Base-by-base conservation (phyloP, 83 land plant species). In the Thuja plicata region DNA sequence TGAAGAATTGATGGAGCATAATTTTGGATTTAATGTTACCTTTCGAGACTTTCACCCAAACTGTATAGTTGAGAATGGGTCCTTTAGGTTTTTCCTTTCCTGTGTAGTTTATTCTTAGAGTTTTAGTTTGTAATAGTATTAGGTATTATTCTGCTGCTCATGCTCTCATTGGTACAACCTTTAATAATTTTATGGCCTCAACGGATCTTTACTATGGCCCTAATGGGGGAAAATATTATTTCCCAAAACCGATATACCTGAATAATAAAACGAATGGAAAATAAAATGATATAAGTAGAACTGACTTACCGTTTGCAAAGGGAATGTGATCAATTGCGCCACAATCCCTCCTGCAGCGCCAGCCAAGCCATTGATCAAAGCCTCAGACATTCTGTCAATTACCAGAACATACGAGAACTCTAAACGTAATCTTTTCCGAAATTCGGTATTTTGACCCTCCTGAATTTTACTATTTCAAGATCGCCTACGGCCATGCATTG, bases 301-400 rank as follows among this genome's bases (percentile, higher is more conserved):
- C 21, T 35, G 43, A 19, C 90, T 87, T 89, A 95, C 97, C 3
- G 94, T 93, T 91, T 95, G 97, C 34, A 95, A 94, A 32, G 97
- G 97, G 88, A 94, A 95, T 9, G 95, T 95, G 91, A 95, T 86
- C 90, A 95, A 90, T 71, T 95, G 97, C 55, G 97, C 96, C 52
- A 95, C 89, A 90, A 95, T 95, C 79, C 97, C 97, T 30, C 94
- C 97, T 24, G 94, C 96, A 11, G 97, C 97, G 12, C 97, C 97
- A 38, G 97, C 94, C 76, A 95, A 86, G 30, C 97, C 97, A 84
- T 95, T 95, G 89, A 92, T 90, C 88, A 94, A 27, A 11, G 97
- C 97, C 88, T 95, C 93, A 41, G 97, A 94, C 97, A 94, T 94
- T 79, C 83, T 79, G 83, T 79, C 83, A 38, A 40, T 19, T 79